phyloP scores from a whole-genome alignment of 495 filamentous ascomycete species.

The Melanomma pulvis-pyrius region DNA sequence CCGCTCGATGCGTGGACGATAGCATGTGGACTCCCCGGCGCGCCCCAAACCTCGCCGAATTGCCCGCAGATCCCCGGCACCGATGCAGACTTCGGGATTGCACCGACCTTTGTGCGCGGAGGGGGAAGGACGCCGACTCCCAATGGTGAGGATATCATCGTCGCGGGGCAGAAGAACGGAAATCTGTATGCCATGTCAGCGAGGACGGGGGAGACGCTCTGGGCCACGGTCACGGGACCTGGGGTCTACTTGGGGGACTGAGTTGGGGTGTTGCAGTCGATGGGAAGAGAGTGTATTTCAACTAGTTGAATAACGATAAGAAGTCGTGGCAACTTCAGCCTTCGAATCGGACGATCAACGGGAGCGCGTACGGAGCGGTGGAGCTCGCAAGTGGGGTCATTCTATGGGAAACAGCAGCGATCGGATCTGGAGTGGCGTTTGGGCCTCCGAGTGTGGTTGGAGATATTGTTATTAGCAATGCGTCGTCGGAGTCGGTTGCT shows the following conservation, averaged over 20 bases:
- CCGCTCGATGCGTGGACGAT: slow-evolving; percentile 43
- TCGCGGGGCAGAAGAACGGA: slow-evolving; percentile 50
- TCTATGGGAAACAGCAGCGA: slow-evolving; percentile 41
- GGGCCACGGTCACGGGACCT: slow-evolving; percentile 43
- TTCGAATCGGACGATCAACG: slow-evolving; percentile 33
- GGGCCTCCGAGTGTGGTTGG: slow-evolving; percentile 42
- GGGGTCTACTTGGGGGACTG: slow-evolving; percentile 41
- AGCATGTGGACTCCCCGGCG: slow-evolving; percentile 37
- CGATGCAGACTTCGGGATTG: slow-evolving; percentile 52
- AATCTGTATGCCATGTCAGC: slow-evolving; percentile 45
- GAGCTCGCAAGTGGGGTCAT: slow-evolving; percentile 36
- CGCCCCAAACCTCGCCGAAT: slow-evolving; percentile 20
- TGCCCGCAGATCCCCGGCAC: slow-evolving; percentile 46
- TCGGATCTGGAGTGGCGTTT: slow-evolving; percentile 10
- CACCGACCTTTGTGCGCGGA: slow-evolving; percentile 45
- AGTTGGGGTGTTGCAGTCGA: slow-evolving; percentile 50
- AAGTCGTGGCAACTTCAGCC: slow-evolving; percentile 32
- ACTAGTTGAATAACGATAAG: slow-evolving; percentile 37
- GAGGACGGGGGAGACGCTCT: slow-evolving; percentile 39
- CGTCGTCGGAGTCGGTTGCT: neutral
- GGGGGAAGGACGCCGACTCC: slow-evolving; percentile 7
- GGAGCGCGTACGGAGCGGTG: slow-evolving; percentile 45
- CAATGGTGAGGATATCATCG: slow-evolving; percentile 39
- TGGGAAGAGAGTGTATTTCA: slow-evolving; percentile 45
- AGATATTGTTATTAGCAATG: slow-evolving; percentile 38